These are phyloP conservation scores for Letharia lupina DNA, from an alignment of 495 filamentous ascomycete species.

Conservation along the genomic window DNA sequence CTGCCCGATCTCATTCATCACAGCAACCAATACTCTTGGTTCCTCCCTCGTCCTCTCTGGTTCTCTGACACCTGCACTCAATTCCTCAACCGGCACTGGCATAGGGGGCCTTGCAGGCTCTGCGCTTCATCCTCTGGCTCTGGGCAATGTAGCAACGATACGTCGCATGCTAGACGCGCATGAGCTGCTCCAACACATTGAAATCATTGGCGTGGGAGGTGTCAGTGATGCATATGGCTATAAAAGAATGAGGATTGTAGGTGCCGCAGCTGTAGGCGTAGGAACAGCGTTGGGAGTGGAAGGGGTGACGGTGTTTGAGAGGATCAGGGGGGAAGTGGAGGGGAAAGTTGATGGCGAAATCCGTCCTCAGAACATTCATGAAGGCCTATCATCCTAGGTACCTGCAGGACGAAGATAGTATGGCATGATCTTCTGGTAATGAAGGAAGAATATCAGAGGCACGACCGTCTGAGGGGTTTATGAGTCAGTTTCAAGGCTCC, in stretches of 20 bases:
- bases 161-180: constrained; percentile 45
- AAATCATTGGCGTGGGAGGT: constrained; percentile 59
- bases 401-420: not conserved
- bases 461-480: not conserved
- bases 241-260: constrained; percentile 52
- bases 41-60: constrained; percentile 47
- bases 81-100: constrained; percentile 40
- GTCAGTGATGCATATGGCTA: constrained; percentile 52
- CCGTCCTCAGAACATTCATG: no score
- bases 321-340: constrained; percentile 34
- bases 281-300: constrained; percentile 55
- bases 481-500: not conserved
- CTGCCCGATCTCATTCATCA: constrained; percentile 53
- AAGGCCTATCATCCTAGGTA: not conserved
- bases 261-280: constrained; percentile 53
- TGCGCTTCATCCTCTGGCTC: constrained; percentile 60
- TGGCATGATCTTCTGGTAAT: not conserved
- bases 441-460: not conserved
- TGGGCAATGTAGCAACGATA: constrained; percentile 61
- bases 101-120: constrained; percentile 61
- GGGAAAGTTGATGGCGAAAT: not conserved
- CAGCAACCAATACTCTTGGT: constrained; percentile 64
- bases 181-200: constrained; percentile 36
- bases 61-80: constrained; percentile 26
- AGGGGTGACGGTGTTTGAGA: constrained; percentile 50